A percentile compares a stretch with the other conserved stretches of the same genome.
phyloP scores from a whole-genome alignment of 805 yeast genomes.

The Myxozyma melibiosi region DNA sequence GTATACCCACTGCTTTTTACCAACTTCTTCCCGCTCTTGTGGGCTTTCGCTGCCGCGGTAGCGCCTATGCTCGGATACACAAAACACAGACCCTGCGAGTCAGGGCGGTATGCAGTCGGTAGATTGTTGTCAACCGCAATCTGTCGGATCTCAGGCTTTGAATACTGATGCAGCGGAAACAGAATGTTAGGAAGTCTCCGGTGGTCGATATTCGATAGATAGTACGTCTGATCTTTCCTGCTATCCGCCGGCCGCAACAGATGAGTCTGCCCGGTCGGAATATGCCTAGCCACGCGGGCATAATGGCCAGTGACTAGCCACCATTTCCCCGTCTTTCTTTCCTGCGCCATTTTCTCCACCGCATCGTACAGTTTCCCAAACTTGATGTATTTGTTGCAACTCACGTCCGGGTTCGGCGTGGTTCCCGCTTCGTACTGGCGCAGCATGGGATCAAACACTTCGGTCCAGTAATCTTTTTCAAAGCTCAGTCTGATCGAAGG shows the following conservation, averaged over 20 bases:
- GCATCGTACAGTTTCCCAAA: slow-evolving; percentile 76
- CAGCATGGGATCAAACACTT: slow-evolving; percentile 92
- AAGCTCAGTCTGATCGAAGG: slow-evolving; percentile 77
- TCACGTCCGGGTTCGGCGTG: slow-evolving; percentile 95
- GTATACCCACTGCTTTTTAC: slow-evolving; percentile 18
- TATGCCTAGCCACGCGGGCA: slow-evolving; percentile 37
- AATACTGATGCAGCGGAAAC: slow-evolving; percentile 78
- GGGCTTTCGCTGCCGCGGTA: slow-evolving; percentile 14
- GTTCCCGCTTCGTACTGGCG: slow-evolving; percentile 66
- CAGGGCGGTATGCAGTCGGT: slow-evolving; percentile 76
- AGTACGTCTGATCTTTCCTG: slow-evolving; percentile 87
- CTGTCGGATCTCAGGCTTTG: slow-evolving; percentile 72
- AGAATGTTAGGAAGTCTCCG: slow-evolving; percentile 53
- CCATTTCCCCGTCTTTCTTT: slow-evolving; percentile 49
- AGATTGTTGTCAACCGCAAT: slow-evolving; percentile 60
- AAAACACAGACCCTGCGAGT: slow-evolving; percentile 94
- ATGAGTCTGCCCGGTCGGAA: slow-evolving; percentile 44
- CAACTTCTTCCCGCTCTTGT: slow-evolving; percentile 11
- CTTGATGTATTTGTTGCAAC: slow-evolving; percentile 82
- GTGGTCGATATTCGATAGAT: slow-evolving; percentile 67
- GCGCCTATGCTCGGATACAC: slow-evolving; percentile 52
- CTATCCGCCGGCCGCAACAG: slow-evolving; percentile 60
- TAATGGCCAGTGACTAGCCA: slow-evolving; percentile 82
- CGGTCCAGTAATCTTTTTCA: slow-evolving; percentile 89
- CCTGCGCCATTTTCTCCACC: slow-evolving; percentile 41